Conservation (phyloP, 331 rosid genomes). For the Acacia concinna region DNA sequence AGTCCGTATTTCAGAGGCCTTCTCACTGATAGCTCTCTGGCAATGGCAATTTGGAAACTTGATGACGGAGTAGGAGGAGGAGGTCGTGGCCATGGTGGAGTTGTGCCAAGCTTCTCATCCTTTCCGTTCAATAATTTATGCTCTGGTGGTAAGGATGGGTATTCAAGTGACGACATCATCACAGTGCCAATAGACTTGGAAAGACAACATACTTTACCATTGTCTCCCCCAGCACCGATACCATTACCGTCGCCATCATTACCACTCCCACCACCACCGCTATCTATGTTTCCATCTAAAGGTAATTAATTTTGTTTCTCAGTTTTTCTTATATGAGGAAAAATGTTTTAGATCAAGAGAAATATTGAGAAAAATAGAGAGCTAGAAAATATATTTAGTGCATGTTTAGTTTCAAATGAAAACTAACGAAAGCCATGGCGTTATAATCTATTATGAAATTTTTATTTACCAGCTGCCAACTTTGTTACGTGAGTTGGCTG, state of each 20-base stretch:
- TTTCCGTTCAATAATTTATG: not conserved
- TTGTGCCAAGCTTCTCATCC: not conserved
- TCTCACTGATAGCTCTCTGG: not conserved
- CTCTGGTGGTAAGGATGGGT: not conserved
- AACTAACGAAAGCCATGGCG: too few relatives aligned
- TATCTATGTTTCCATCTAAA: not conserved
- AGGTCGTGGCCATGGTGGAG: not conserved
- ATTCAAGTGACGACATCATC: not conserved
- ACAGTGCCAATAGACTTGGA: not conserved
- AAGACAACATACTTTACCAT: not conserved
- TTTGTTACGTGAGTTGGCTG: too few relatives aligned
- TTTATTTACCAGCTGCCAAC: too few relatives aligned
- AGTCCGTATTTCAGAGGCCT: not conserved
- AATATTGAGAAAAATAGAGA: not conserved
- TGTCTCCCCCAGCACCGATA: not conserved
- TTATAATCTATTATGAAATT: too few relatives aligned
- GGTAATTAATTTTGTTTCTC: not conserved
- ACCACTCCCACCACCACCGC: not conserved
- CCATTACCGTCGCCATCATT: not conserved
- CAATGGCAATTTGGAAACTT: not conserved
- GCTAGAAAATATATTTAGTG: not conserved
- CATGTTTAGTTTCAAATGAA: not conserved
- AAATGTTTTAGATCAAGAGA: not conserved
- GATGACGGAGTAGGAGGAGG: not conserved
- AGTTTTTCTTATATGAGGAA: too few relatives aligned